These are phyloP conservation scores for Heliosperma pusillum DNA, from an alignment of 148 eudicot genomes.

Conservation along the genomic window DNA sequence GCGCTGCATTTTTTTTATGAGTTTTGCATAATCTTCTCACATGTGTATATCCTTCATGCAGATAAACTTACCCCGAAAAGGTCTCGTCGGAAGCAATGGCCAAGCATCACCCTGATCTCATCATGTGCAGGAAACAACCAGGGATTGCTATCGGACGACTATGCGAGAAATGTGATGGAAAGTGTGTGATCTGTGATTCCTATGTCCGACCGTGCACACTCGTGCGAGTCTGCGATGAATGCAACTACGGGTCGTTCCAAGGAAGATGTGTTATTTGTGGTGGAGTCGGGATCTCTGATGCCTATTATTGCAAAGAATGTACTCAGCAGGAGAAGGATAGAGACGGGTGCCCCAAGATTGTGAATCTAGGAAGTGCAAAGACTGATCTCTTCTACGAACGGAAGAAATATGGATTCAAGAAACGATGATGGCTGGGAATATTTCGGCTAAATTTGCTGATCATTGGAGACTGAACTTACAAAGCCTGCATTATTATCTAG, in stretches of 20 bases:
- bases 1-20: background rate
- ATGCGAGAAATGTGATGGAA: constrained; percentile 80
- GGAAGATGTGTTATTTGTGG: constrained; percentile 84
- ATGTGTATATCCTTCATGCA: constrained; percentile 5
- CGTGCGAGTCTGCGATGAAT: constrained; percentile 72
- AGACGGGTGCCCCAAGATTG: constrained; percentile 82
- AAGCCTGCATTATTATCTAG: background rate
- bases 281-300: constrained; percentile 83
- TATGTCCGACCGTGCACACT: constrained; percentile 85
- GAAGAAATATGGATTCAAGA: constrained; percentile 81
- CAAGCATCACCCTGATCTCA: constrained; percentile 85
- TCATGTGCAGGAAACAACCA: constrained; percentile 87
- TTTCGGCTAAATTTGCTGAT: constrained; percentile 2
- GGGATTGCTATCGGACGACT: constrained; percentile 78
- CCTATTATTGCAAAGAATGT: constrained; percentile 80
- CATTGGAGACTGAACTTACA: background rate
- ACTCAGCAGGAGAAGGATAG: constrained; percentile 86
- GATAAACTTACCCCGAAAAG: constrained; percentile 6
- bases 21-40: background rate
- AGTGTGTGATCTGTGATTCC: constrained; percentile 76
- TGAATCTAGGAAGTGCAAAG: constrained; percentile 82
- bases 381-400: constrained; percentile 82
- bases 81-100: constrained; percentile 47
- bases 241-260: constrained; percentile 84
- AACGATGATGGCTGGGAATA: constrained; percentile 36